These are phyloP conservation scores for Syncephalastrum racemosum DNA, from an alignment of 371 early-diverging fungal species.

Conservation along the genomic window DNA sequence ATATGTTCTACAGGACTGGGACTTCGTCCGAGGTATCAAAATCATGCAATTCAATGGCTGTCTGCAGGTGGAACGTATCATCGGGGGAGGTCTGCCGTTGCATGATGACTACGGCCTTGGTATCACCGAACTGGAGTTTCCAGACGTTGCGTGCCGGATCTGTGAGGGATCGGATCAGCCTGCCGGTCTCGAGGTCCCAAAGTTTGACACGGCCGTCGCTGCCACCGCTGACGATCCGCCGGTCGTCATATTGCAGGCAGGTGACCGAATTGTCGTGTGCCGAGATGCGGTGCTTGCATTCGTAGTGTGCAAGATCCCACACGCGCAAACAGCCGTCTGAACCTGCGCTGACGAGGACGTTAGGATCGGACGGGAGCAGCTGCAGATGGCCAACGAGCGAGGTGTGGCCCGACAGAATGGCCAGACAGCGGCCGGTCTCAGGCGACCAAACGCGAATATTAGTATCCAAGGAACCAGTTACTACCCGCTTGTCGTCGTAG, in stretches of 20 bases:
- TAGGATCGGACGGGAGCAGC: conserved; percentile 52
- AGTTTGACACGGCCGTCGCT: conserved; percentile 83
- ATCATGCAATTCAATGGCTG: conserved; percentile 47
- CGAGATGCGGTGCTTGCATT: conserved; percentile 66
- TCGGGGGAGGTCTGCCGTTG: conserved; percentile 32
- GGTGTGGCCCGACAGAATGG: conserved; percentile 74
- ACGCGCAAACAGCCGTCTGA: conserved; percentile 85
- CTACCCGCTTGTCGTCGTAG: conserved; percentile 61
- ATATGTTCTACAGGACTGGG: too few relatives aligned
- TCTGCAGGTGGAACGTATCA: conserved; percentile 22
- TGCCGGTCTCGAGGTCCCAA: conserved; percentile 77
- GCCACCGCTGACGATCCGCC: conserved; percentile 78
- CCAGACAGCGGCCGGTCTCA: conserved; percentile 53
- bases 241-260: conserved; percentile 77
- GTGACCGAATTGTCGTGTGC: conserved; percentile 84
- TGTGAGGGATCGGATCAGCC: conserved; percentile 64
- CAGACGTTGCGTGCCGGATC: conserved; percentile 56
- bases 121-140: conserved; percentile 59
- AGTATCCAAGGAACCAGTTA: conserved; percentile 77
- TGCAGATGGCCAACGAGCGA: conserved; percentile 85
- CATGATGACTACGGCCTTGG: conserved; percentile 58
- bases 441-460: conserved; percentile 74
- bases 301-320: conserved; percentile 74
- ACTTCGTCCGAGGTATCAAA: conserved; percentile 23
- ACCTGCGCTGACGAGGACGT: conserved; percentile 74